Evolutionary conservation across 305 asterid genomes (phyloP).

Genomic region (Rubia balearica): DNA sequence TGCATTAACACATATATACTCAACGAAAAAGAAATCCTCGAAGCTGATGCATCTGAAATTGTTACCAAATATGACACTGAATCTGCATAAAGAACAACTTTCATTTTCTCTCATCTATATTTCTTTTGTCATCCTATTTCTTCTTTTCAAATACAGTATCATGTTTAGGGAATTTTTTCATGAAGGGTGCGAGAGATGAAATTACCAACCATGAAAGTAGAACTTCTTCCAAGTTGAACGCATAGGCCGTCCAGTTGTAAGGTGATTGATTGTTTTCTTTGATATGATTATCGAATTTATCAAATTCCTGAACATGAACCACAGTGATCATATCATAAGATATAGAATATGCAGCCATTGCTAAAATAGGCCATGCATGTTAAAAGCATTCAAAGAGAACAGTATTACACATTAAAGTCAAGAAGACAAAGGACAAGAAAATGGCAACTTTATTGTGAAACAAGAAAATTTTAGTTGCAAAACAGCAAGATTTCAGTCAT

Average conservation of each 20-base stretch:
- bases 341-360: neutral
- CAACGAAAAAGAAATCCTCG: neutral
- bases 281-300: neutral
- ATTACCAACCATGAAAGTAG: neutral
- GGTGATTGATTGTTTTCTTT: neutral
- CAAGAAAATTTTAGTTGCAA: too few species aligned
- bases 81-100: neutral
- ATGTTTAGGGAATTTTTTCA: neutral
- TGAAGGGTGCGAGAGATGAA: neutral
- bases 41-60: neutral
- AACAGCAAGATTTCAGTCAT: too few species aligned
- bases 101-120: neutral
- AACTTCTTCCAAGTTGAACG: neutral
- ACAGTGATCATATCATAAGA: neutral
- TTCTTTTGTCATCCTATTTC: neutral
- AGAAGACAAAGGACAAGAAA: too few species aligned
- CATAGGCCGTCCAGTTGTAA: neutral
- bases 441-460: too few species aligned
- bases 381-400: neutral
- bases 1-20: neutral
- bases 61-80: neutral
- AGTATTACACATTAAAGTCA: neutral
- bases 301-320: neutral
- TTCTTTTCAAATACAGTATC: neutral
- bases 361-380: neutral